Evolutionary conservation across 2,329 filamentous ascomycete species (phyloP), one percentile per base, ranked within the genome.

Genomic region (Phialophora chinensis): DNA sequence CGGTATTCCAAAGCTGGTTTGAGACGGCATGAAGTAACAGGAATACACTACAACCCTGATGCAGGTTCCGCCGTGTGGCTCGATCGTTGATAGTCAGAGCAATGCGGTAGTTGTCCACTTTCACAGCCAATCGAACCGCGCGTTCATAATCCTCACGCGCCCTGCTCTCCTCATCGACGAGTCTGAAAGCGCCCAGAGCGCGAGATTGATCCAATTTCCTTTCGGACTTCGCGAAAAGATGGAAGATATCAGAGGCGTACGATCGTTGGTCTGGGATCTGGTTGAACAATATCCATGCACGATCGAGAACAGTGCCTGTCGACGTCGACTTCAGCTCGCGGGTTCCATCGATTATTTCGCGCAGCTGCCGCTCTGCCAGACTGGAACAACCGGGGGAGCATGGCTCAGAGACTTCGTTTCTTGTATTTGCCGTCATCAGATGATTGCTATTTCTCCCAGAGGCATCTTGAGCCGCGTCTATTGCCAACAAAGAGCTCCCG

Each of bases 71-170:
- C 20, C 55, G 60, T 55, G 73, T 72, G 11, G 81, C 80, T 70
- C 81, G 75, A 47, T 78, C 69, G 63, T 82, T 81, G n/a, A 84
- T 71, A 14, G 72, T 63, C 11, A 79, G 74, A 11, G 82, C 77
- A 3, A 72, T 71, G 6, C 55, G 62, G 57, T 68, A 66, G 35
- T 67, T 66, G 38, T 64, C 61, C 20, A 50, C 47, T 25, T 68
- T 60, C 8, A 71, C 42, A 4, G 66, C 65, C 14, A 66, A 55
- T 44, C 56, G 58, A 27, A 71, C 63, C 3, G 66, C 71, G 25
- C 84, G 79, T 52, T 76, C 72, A 72, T 85, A 87, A 60, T 83
- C 79, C 4, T 76, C 74, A 7, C 75, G 70, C 2, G 75, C 77
- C 29, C 82, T 80, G 44, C 77, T 62, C 8, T 76, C 62, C 0